Base-by-base conservation (phyloP, 495 filamentous ascomycete species). In the Glonium stellatum region DNA sequence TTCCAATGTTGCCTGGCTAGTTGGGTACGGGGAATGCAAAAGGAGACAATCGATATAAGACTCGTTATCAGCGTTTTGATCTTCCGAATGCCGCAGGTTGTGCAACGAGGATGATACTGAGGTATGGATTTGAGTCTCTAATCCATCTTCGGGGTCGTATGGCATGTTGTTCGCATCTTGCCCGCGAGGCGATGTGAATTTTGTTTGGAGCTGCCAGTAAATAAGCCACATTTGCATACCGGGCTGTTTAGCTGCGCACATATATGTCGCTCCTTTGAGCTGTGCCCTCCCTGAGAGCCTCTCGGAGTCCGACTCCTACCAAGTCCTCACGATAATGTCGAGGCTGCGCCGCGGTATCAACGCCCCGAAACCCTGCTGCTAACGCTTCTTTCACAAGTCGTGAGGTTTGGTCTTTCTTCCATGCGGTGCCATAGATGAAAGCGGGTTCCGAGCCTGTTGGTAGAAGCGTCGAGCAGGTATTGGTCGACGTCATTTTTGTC, bases 341-440 rank as follows among this genome's bases (percentile, higher is more conserved):
- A 13, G 88, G 87, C 67, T 92, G 88, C 49, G 86, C 87, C 5
- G 88, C 88, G 0, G 88, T 92, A 66, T 95, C 89, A 55, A 92
- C 75, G 18, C 78, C 88, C 6, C 81, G 77, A 69, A 93, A 95
- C 8, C 89, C 89, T 12, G 82, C 72, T 54, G 78, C 76, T 62
- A 95, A 67, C 23, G 89, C 89, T 63, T 79, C 73, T 65, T 84
- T 78, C 25, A 92, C 87, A 0, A 90, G 77, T 37, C 82, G 78
- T 19, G 80, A 77, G 0, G 86, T 90, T 27, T 71, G 72, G 2
- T 84, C 83, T 69, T 89, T 87, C 73, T 92, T 92, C 89, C 89
- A 92, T n/a, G 89, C 89, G 8, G 88, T 92, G 46, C 89, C 89
- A 67, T 95, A 95, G 57, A 93, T 71, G 60, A 90, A 78, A 58